Percentiles rank a stretch among this genome's conserved stretches.
Conservation (phyloP, 176 grass and related monocot species). For the Alloteropsis semialata region DNA sequence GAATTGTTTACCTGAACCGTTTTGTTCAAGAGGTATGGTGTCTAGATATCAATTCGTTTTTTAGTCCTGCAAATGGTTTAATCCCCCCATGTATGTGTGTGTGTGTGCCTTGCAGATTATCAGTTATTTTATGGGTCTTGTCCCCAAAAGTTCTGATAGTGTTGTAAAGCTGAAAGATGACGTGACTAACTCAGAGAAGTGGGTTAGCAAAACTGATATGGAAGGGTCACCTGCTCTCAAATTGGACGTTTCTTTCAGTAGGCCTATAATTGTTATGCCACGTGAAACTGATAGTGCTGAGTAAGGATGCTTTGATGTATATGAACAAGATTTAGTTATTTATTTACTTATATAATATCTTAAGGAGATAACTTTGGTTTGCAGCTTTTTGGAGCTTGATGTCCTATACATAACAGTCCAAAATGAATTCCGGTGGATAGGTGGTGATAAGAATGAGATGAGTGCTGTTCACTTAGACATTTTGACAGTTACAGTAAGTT, state of each 20-base stretch:
- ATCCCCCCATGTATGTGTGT: background rate
- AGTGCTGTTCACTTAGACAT: conserved; percentile 76
- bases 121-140: conserved; percentile 89
- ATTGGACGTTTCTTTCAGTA: conserved; percentile 87
- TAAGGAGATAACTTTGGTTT: conserved; percentile 29
- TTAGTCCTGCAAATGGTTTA: conserved; percentile 23
- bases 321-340: conserved; percentile 13
- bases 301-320: conserved; percentile 47
- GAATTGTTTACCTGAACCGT: conserved; percentile 98
- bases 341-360: conserved; percentile 23
- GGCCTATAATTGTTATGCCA: conserved; percentile 97
- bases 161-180: conserved; percentile 88
- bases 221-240: conserved; percentile 90
- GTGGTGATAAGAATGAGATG: conserved; percentile 83
- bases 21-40: conserved; percentile 92
- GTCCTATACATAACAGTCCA: conserved; percentile 81
- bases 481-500: conserved; percentile 75
- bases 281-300: conserved; percentile 69
- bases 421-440: conserved; percentile 91
- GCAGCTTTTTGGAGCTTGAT: conserved; percentile 94
- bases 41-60: conserved; percentile 24
- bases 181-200: conserved; percentile 81
- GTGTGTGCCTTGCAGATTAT: conserved; percentile 51
- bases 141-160: conserved; percentile 71
- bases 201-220: conserved; percentile 91